Percentiles rank a stretch among this genome's conserved stretches.
These are phyloP conservation scores for Entamoeba moshkovskii DNA, from an alignment of 208 protist genomes.

Conservation along the genomic window DNA sequence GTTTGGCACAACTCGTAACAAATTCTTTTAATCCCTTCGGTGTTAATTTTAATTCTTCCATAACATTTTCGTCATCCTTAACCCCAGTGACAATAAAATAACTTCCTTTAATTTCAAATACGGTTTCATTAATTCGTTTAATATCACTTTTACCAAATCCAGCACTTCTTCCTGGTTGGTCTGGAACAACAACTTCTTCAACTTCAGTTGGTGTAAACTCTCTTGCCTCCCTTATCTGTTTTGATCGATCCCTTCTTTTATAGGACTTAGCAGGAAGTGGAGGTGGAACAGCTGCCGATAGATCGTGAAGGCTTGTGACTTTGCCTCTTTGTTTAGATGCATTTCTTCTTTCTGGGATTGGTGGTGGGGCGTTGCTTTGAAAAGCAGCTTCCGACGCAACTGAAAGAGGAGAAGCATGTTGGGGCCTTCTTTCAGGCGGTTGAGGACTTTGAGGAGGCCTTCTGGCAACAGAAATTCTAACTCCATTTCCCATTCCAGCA, in stretches of 20 bases:
- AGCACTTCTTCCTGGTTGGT: neutral
- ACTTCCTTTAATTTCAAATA: neutral
- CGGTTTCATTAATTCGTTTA: neutral
- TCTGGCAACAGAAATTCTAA: neutral
- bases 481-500: neutral
- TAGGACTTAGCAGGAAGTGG: neutral
- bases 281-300: neutral
- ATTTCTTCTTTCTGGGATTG: neutral
- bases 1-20: neutral
- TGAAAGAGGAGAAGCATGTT: neutral
- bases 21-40: neutral
- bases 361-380: neutral
- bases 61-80: neutral
- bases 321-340: neutral
- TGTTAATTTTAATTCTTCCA: neutral
- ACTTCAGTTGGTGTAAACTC: neutral
- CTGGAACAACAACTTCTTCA: neutral
- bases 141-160: neutral
- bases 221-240: neutral
- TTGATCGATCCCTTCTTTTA: neutral
- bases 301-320: neutral
- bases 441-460: neutral
- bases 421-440: neutral
- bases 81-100: neutral
- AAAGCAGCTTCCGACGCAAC: neutral